phyloP scores from a whole-genome alignment of 768 basidiomycete species.

The Trametes meyenii region DNA sequence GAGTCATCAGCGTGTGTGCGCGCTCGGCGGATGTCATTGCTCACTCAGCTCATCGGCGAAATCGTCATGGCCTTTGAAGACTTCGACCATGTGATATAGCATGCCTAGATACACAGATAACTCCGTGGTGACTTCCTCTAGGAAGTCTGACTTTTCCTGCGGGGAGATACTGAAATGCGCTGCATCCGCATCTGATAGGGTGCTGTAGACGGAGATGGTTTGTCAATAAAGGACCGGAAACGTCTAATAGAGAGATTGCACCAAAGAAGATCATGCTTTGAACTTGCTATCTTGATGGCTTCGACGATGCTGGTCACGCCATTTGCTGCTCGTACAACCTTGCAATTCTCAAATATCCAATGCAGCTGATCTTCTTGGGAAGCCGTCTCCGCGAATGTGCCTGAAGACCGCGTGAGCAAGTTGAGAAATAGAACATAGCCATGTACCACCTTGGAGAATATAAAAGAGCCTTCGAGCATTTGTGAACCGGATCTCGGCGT shows the following conservation, averaged over 20 bases:
- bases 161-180: conserved; percentile 69
- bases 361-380: conserved; percentile 94
- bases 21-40: conserved; percentile 36
- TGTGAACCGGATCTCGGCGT: conserved; percentile 81
- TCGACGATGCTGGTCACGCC: conserved; percentile 82
- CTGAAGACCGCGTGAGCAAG: conserved; percentile 41
- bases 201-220: conserved; percentile 45
- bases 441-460: conserved; percentile 78
- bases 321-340: conserved; percentile 79
- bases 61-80: conserved; percentile 90
- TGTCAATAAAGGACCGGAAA: background rate
- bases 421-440: background rate
- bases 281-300: conserved; percentile 87
- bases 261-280: conserved; percentile 86
- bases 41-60: conserved; percentile 97
- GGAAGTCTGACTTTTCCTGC: conserved; percentile 72
- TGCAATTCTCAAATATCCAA: conserved; percentile 94
- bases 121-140: conserved; percentile 91
- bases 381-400: conserved; percentile 87
- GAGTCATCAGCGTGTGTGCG: conserved; percentile 24
- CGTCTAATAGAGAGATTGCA: conserved; percentile 33
- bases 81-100: conserved; percentile 93
- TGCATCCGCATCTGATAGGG: conserved; percentile 74
- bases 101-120: conserved; percentile 93
- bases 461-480: conserved; percentile 89